Conservation (phyloP, 1,284 basidiomycete species). For the Athelia psychrophila region DNA sequence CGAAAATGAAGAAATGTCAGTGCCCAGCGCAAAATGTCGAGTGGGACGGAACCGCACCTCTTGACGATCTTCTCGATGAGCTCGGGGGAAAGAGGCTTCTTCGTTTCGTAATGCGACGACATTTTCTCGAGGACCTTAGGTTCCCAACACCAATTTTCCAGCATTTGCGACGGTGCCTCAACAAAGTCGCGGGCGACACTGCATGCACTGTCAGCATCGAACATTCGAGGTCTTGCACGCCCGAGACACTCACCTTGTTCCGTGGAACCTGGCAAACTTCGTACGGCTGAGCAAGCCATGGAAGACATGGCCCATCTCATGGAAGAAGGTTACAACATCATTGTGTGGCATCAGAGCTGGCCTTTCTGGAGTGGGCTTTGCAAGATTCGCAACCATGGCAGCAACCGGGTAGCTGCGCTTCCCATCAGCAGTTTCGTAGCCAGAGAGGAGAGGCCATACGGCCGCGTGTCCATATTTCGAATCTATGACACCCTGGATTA, state of each 20-base stretch:
- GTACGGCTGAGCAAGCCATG: conserved; percentile 77
- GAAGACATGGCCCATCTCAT: conserved; percentile 87
- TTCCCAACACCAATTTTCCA: conserved; percentile 92
- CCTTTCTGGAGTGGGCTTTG: conserved; percentile 75
- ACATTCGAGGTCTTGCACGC: not conserved
- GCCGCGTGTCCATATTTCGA: conserved; percentile 86
- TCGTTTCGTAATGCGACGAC: conserved; percentile 76
- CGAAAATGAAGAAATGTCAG: conserved; percentile 1
- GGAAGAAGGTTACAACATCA: conserved; percentile 79
- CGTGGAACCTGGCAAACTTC: conserved; percentile 75
- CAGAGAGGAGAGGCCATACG: conserved; percentile 73
- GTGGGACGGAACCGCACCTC: conserved; percentile 40
- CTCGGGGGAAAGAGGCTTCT: conserved; percentile 70
- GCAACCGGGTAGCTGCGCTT: conserved; percentile 68
- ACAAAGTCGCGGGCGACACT: conserved; percentile 82
- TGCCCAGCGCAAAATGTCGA: not conserved
- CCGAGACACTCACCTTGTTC: conserved; percentile 48
- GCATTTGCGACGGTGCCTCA: conserved; percentile 86
- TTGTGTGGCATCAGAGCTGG: conserved; percentile 83
- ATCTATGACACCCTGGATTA: too few relatives aligned
- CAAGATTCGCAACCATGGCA: conserved; percentile 87
- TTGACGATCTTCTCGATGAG: conserved; percentile 77
- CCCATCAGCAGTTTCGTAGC: conserved; percentile 53
- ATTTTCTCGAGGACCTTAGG: conserved; percentile 70
- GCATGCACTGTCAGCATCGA: conserved; percentile 3